Percentiles rank a stretch among this genome's conserved stretches.
These are phyloP conservation scores for Umbilicaria muhlenbergii DNA, from an alignment of 495 filamentous ascomycete species.

Conservation along the genomic window DNA sequence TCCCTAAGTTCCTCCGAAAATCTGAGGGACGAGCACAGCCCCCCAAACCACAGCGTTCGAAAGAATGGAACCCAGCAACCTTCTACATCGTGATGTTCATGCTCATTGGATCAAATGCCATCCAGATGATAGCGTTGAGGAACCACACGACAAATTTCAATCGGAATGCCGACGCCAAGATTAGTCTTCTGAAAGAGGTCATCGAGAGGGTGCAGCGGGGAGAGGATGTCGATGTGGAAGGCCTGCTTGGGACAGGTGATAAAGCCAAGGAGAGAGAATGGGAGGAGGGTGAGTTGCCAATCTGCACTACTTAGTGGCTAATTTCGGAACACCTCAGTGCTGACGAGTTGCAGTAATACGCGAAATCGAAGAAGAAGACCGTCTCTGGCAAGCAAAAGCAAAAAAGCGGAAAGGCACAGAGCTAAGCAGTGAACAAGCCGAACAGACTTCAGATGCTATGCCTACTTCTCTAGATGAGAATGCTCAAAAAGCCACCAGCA, in stretches of 20 bases:
- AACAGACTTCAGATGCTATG: too few relatives aligned
- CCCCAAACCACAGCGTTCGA: conserved; percentile 34
- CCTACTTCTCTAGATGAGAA: too few relatives aligned
- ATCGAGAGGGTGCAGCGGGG: conserved; percentile 68
- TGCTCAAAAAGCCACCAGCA: too few relatives aligned
- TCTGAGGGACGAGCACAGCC: conserved; percentile 3
- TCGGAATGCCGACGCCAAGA: conserved; percentile 62
- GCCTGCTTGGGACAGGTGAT: conserved; percentile 66
- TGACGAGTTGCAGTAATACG: conserved; percentile 41
- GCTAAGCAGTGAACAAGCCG: too few relatives aligned
- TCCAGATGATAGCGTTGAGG: conserved; percentile 72
- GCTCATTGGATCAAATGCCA: conserved; percentile 84
- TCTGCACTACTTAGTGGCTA: not conserved
- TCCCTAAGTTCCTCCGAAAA: conserved; percentile 34
- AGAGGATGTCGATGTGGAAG: conserved; percentile 83
- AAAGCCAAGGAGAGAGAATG: conserved; percentile 63
- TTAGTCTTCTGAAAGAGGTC: conserved; percentile 64
- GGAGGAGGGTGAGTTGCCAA: conserved; percentile 53
- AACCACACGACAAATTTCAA: conserved; percentile 56
- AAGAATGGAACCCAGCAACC: conserved; percentile 84
- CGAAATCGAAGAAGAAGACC: conserved; percentile 69
- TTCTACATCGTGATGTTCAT: conserved; percentile 85
- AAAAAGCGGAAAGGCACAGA: conserved; percentile 8
- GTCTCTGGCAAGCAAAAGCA: conserved; percentile 33
- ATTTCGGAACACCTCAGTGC: conserved; percentile 6